Evolutionary conservation across 495 filamentous ascomycete species (phyloP), one percentile per base, ranked within the genome.

Genomic region (Penicillium salamii): DNA sequence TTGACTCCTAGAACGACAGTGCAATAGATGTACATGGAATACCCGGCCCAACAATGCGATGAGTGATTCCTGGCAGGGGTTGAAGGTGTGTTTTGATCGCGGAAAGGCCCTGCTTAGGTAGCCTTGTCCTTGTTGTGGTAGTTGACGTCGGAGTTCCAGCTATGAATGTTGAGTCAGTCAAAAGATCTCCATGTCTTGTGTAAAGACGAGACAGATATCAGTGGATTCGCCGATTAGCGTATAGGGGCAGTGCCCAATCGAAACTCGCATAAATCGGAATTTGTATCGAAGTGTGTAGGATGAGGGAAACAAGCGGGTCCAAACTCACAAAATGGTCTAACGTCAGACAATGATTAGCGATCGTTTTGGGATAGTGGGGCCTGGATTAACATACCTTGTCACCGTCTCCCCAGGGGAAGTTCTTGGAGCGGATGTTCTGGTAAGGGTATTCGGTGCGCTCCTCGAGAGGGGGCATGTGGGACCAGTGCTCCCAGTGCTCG

Each of bases 401-500:
- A 66, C 91, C 91, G 66, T 96, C 79, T 39, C 91, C 90, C 87
- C 87, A 97, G 57, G 81, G 80, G 81, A 74, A 97, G 78, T 92
- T 93, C 80, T 90, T 92, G 56, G 78, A 76, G 62, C 91, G 83
- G 64, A 96, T 84, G 78, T 97, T 97, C 83, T 90, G 87, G 80
- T 91, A 97, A 47, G 89, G 80, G 76, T 96, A 97, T 76, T 96
- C 84, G 56, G 76, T 63, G 62, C 88, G 84, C 71, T 97, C 92
- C 78, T 95, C 89, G 31, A 93, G 80, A 48, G 92, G 86, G 43
- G 87, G 80, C 76, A 88, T 75, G 77, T 97, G 91, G 5, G 69
- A 69, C 88, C 86, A 90, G 76, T 97, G 91, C 75, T 93, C 88
- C 91, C 90, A 96, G 72, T 97, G 91, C 82, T 95, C 89, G 51